A percentile compares a stretch with the other conserved stretches of the same genome.
Evolutionary conservation across 805 yeast genomes (phyloP).

Genomic region (Lachancea waltii): DNA sequence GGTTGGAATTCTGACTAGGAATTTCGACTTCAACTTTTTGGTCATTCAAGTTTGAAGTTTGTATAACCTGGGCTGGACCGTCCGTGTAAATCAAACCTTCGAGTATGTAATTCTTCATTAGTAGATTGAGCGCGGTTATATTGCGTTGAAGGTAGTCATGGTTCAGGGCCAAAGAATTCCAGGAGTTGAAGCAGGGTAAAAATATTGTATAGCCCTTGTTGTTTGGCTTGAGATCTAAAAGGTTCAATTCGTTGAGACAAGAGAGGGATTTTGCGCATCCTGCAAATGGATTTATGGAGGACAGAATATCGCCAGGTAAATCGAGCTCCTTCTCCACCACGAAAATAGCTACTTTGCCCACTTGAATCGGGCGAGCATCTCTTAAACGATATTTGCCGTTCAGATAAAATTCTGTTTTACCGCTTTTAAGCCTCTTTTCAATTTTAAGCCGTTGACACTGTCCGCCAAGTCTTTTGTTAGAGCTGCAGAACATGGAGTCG

Average conservation of each 20-base stretch:
- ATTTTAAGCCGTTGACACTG: constrained; percentile 58
- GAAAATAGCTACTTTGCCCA: constrained; percentile 66
- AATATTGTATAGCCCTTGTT: constrained; percentile 64
- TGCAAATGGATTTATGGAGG: constrained; percentile 56
- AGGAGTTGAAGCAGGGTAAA: constrained; percentile 69
- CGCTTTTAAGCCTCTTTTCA: constrained; percentile 19
- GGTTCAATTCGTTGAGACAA: constrained; percentile 45
- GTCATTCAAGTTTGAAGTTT: constrained; percentile 25
- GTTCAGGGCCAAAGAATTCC: constrained; percentile 59
- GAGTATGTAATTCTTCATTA: constrained; percentile 54
- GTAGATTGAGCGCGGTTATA: constrained; percentile 40
- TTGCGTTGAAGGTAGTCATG: constrained; percentile 52
- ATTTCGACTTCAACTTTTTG: constrained; percentile 10
- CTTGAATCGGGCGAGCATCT: constrained; percentile 36
- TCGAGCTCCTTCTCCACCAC: constrained; percentile 52
- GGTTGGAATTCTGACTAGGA: not conserved
- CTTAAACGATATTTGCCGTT: constrained; percentile 51
- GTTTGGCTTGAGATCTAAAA: constrained; percentile 49
- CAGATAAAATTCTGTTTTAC: constrained; percentile 33
- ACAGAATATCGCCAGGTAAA: constrained; percentile 58
- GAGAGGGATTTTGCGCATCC: constrained; percentile 61
- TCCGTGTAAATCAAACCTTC: constrained; percentile 66
- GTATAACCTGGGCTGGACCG: constrained; percentile 24
- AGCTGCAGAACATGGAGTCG: constrained; percentile 47
- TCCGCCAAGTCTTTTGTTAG: constrained; percentile 47